These are phyloP conservation scores for Wakefieldia striispora DNA, from an alignment of 768 basidiomycete genomes.

Conservation along the genomic window DNA sequence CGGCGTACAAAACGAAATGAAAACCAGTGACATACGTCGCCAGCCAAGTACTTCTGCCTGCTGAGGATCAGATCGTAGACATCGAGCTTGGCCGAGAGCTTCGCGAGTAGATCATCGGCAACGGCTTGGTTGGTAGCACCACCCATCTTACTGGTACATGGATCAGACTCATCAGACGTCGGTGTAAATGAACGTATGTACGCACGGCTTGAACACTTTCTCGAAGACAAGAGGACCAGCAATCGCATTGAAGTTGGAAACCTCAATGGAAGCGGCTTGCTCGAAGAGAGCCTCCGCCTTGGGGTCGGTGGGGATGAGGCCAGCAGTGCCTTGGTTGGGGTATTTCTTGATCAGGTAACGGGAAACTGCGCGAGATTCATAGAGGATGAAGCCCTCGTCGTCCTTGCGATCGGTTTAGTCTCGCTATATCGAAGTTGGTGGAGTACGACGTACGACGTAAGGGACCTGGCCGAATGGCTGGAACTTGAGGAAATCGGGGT, in stretches of 20 bases:
- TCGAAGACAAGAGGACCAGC: constrained; percentile 43
- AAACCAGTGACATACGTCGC: constrained; percentile 40
- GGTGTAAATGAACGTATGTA: not conserved
- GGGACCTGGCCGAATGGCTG: constrained; percentile 64
- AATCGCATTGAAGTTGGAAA: constrained; percentile 45
- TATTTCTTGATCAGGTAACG: constrained; percentile 60
- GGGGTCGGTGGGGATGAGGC: constrained; percentile 46
- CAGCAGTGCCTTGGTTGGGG: constrained; percentile 43
- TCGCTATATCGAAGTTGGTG: not conserved
- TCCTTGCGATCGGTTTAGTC: constrained; percentile 32
- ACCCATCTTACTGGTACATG: constrained; percentile 15
- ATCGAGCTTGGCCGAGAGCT: constrained; percentile 40
- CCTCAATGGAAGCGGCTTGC: constrained; percentile 45
- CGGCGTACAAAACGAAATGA: not conserved
- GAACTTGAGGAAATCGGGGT: constrained; percentile 37
- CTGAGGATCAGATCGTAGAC: constrained; percentile 52
- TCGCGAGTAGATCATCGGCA: constrained; percentile 10
- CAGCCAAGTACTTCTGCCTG: constrained; percentile 56
- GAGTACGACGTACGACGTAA: constrained; percentile 32
- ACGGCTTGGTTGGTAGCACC: constrained; percentile 19
- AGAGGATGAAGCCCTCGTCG: constrained; percentile 63
- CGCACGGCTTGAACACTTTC: constrained; percentile 51
- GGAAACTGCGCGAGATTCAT: constrained; percentile 59
- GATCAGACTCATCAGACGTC: not conserved
- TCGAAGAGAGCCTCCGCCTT: constrained; percentile 33